Conservation (phyloP, 805 yeast species). For the Cyberlindnera maclurae region DNA sequence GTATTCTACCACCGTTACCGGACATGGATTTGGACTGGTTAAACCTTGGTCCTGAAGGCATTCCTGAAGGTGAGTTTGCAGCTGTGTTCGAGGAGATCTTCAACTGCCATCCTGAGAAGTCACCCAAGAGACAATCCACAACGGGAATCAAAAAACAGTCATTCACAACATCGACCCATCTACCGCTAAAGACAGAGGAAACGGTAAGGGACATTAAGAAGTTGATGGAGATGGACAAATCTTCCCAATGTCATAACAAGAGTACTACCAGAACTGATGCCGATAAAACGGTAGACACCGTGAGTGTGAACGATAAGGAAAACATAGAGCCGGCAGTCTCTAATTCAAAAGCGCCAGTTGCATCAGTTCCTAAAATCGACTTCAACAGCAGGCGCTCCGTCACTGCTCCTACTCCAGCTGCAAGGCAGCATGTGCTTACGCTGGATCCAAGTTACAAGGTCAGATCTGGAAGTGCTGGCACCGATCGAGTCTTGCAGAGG, state of each 20-base stretch:
- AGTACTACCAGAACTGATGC: no score
- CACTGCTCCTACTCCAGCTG: constrained; percentile 14
- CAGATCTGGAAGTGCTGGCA: constrained; percentile 13
- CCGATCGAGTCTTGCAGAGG: constrained; percentile 17
- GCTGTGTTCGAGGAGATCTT: constrained; percentile 25
- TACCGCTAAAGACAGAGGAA: no score
- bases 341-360: not conserved
- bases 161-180: no score
- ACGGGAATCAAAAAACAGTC: no score
- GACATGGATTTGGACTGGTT: constrained; percentile 21
- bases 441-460: constrained; percentile 21
- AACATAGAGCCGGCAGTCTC: not conserved
- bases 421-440: constrained; percentile 18
- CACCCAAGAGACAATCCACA: constrained; percentile 1
- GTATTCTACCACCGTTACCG: constrained; percentile 25
- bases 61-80: constrained; percentile 24
- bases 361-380: constrained; percentile 9
- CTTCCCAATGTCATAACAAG: no score
- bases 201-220: no score
- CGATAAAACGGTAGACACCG: no score
- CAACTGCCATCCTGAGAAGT: constrained; percentile 13
- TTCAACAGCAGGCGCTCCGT: constrained; percentile 11
- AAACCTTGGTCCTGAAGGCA: constrained; percentile 11
- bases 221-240: no score
- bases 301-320: no score